phyloP scores from a whole-genome alignment of 768 basidiomycete genomes.

The Agrocybe praecox region DNA sequence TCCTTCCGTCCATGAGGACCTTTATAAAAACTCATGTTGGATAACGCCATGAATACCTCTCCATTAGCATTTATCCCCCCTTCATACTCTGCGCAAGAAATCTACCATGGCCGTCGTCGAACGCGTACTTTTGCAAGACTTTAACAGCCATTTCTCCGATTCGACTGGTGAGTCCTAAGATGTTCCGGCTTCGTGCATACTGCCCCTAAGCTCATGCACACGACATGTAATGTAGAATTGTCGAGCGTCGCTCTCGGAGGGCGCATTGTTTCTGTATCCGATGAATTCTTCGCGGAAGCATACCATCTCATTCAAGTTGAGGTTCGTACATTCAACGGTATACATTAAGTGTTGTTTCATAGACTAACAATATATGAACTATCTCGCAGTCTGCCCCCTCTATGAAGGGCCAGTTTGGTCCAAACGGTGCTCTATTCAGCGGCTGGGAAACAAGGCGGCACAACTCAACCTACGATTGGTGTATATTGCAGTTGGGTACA shows the following conservation, averaged over 20 bases:
- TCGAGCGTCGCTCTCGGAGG: conserved; percentile 88
- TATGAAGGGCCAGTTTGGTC: conserved; percentile 95
- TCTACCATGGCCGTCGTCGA: conserved; percentile 42
- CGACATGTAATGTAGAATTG: conserved; percentile 58
- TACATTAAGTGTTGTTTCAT: background rate
- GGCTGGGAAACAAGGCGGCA: conserved; percentile 96
- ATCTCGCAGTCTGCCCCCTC: conserved; percentile 77
- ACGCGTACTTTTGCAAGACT: conserved; percentile 46
- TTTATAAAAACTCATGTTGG: background rate
- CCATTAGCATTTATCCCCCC: background rate
- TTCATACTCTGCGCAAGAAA: background rate
- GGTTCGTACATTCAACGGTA: conserved; percentile 44
- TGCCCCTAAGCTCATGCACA: background rate
- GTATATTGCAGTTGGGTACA: conserved; percentile 86
- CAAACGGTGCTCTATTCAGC: conserved; percentile 90
- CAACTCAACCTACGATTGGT: conserved; percentile 91
- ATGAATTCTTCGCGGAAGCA: conserved; percentile 95
- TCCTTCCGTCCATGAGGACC: background rate
- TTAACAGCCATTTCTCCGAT: conserved; percentile 46
- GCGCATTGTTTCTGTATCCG: conserved; percentile 73
- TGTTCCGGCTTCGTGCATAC: background rate
- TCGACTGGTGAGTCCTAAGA: conserved; percentile 46
- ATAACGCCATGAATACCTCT: background rate
- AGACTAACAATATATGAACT: background rate
- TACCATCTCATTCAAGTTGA: conserved; percentile 80